Evolutionary conservation across 2,329 filamentous ascomycete genomes (phyloP).

Genomic region (Diplodia sapinea): DNA sequence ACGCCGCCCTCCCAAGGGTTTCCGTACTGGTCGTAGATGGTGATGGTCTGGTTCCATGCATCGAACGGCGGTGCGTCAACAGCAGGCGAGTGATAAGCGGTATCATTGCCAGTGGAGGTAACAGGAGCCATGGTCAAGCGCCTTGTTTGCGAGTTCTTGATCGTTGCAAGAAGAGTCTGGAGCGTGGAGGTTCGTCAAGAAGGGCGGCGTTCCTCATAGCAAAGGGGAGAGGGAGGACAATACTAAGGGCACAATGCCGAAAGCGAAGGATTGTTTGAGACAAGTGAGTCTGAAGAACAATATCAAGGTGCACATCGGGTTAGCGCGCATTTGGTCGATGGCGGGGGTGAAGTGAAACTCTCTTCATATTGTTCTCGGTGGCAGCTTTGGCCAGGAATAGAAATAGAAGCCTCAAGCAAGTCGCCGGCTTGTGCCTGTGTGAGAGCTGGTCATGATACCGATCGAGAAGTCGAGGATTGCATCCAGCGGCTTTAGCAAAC

Average conservation of each 20-base stretch:
- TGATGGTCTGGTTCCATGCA: slow-evolving; percentile 59
- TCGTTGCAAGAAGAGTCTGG: not conserved
- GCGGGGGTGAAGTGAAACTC: not conserved
- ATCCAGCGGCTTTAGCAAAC: too few relatives aligned
- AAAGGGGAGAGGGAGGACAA: not conserved
- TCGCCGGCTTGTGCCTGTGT: too few relatives aligned
- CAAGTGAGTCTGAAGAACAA: slow-evolving; percentile 21
- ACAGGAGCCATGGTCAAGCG: not conserved
- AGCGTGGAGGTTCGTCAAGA: not conserved
- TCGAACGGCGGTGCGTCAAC: slow-evolving; percentile 45
- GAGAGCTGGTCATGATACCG: too few relatives aligned
- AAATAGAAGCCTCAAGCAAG: too few relatives aligned
- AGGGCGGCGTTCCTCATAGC: not conserved
- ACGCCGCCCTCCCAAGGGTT: slow-evolving; percentile 47
- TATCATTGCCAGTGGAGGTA: not conserved
- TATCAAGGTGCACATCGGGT: slow-evolving; percentile 15
- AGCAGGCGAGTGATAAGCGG: not conserved
- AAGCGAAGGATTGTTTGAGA: slow-evolving; percentile 26
- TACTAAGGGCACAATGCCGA: slow-evolving; percentile 22
- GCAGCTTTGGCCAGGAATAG: too few relatives aligned
- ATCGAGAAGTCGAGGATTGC: too few relatives aligned
- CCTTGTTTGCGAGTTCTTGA: not conserved
- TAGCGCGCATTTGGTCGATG: not conserved
- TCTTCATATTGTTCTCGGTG: too few relatives aligned
- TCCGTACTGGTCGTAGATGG: slow-evolving; percentile 54